These are phyloP conservation scores for Pseudoperonospora humuli DNA, from an alignment of 352 stramenopile genomes.

Conservation along the genomic window DNA sequence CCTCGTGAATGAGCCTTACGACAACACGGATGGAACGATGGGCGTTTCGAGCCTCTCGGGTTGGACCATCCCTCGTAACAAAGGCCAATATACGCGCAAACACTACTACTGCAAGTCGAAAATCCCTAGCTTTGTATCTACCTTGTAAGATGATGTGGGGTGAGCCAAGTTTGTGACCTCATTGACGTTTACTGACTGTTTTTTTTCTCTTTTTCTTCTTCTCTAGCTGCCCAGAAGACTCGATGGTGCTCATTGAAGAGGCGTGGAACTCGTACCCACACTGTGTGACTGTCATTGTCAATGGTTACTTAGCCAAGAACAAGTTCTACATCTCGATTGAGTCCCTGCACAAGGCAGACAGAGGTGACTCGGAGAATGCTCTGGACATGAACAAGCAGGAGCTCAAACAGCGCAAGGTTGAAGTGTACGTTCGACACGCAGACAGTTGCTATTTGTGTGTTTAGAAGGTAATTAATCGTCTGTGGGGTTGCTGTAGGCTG, in stretches of 20 bases:
- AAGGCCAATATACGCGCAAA: conserved; percentile 84
- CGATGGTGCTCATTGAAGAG: conserved; percentile 81
- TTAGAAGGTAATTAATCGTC: too few relatives aligned
- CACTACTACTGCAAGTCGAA: conserved; percentile 85
- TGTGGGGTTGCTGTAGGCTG: conserved; percentile 30
- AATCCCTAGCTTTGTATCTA: conserved; percentile 72
- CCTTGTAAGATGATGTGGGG: conserved; percentile 36
- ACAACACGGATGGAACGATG: conserved; percentile 77
- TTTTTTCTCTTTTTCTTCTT: not conserved
- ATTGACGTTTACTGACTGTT: not conserved
- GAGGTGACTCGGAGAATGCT: conserved; percentile 56
- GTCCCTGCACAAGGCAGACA: conserved; percentile 60
- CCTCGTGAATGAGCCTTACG: conserved; percentile 80
- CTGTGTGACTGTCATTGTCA: conserved; percentile 81
- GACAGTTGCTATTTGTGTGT: not conserved
- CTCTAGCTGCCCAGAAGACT: conserved; percentile 70
- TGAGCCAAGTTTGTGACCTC: not conserved
- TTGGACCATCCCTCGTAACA: conserved; percentile 64
- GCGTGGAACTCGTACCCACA: conserved; percentile 85
- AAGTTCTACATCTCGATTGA: conserved; percentile 87
- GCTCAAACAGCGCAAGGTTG: conserved; percentile 64
- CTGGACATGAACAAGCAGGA: conserved; percentile 59
- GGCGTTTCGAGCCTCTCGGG: conserved; percentile 66
- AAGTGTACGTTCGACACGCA: conserved; percentile 43
- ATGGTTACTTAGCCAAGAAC: conserved; percentile 78